These are phyloP conservation scores for Leptographium procerum DNA, from an alignment of 2,329 filamentous ascomycete species.

Conservation along the genomic window DNA sequence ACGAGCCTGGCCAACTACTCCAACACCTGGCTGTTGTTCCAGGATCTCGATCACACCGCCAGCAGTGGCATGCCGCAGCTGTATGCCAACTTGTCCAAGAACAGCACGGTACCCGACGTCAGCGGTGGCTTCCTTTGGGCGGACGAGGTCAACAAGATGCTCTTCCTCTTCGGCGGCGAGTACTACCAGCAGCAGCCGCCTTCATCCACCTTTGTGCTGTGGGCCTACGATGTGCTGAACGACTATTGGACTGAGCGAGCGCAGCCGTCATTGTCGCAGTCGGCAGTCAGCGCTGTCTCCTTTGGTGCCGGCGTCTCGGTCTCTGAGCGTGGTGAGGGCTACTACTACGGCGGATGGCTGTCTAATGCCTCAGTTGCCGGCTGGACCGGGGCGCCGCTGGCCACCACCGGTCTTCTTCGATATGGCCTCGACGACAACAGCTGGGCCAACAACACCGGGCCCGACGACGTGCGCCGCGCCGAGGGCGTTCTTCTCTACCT, in stretches of 20 bases:
- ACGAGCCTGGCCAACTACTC: slow-evolving; percentile 40
- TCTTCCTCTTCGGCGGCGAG: slow-evolving; percentile 53
- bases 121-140: slow-evolving; percentile 42
- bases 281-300: slow-evolving; percentile 32
- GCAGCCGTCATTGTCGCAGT: slow-evolving; percentile 19
- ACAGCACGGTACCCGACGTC: slow-evolving; percentile 38
- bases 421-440: slow-evolving; percentile 43
- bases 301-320: slow-evolving; percentile 47
- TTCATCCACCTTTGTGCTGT: slow-evolving; percentile 33
- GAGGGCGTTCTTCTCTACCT: slow-evolving; percentile 51
- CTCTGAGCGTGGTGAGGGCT: slow-evolving; percentile 42
- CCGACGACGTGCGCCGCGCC: slow-evolving; percentile 40
- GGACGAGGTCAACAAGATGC: slow-evolving; percentile 49
- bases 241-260: slow-evolving; percentile 42
- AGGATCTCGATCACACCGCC: slow-evolving; percentile 37
- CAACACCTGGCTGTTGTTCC: slow-evolving; percentile 45
- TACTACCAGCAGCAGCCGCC: slow-evolving; percentile 29
- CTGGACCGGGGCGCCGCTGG: slow-evolving; percentile 37
- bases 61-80: slow-evolving; percentile 39
- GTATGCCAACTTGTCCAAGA: slow-evolving; percentile 47
- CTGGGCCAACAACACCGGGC: slow-evolving; percentile 42
- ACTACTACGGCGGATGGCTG: slow-evolving; percentile 52
- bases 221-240: slow-evolving; percentile 45
- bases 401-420: slow-evolving; percentile 39
- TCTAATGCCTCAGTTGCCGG: slow-evolving; percentile 39